These are phyloP conservation scores for Solanum habrochaites DNA, from an alignment of 257 asterid species.

Conservation along the genomic window DNA sequence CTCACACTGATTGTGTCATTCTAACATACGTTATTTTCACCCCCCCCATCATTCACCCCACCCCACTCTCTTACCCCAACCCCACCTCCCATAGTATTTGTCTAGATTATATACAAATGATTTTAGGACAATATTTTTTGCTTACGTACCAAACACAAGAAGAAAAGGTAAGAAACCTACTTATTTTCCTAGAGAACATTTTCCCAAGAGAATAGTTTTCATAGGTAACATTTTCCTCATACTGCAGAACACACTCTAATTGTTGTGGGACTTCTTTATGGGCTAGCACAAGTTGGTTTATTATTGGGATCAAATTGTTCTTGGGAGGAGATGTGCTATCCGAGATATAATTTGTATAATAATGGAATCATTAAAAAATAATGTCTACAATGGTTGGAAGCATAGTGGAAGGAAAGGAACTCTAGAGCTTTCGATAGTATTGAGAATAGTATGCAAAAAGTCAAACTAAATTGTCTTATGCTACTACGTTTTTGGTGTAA, in stretches of 20 bases:
- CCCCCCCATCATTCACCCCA: background rate
- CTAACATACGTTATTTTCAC: background rate
- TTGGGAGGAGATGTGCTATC: background rate
- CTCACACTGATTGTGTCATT: background rate
- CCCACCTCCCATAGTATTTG: background rate
- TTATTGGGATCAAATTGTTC: background rate
- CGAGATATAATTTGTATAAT: background rate
- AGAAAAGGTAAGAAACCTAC: background rate
- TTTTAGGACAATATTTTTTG: background rate
- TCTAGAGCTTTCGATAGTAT: no score
- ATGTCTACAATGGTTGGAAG: background rate
- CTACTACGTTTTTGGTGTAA: no score
- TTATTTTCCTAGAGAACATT: background rate
- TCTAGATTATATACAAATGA: background rate
- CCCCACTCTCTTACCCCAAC: background rate
- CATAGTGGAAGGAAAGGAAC: no score
- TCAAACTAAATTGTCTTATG: no score
- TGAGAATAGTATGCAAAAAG: no score
- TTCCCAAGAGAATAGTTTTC: background rate
- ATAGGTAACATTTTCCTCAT: background rate
- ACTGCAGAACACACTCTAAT: background rate
- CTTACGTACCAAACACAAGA: background rate
- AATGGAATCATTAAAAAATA: background rate
- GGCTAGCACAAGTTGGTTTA: background rate
- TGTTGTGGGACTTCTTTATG: background rate